Evolutionary conservation across 2,329 filamentous ascomycete genomes (phyloP).

Genomic region (Beauveria sp.): DNA sequence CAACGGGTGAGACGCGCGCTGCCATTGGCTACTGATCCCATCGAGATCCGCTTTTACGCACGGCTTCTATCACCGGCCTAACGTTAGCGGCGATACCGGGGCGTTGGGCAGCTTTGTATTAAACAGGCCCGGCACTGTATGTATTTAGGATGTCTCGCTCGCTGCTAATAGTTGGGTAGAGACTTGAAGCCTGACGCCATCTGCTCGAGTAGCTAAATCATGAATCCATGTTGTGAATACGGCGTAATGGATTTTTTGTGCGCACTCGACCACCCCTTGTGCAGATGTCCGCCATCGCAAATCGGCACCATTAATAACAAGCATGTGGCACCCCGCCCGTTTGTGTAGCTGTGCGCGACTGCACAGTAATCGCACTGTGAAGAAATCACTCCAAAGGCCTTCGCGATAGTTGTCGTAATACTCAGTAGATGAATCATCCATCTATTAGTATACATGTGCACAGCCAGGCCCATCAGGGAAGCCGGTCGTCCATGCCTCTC

Average conservation of each 20-base stretch:
- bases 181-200: not conserved
- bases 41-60: not conserved
- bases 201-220: not conserved
- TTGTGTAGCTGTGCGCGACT: not conserved
- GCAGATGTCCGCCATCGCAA: too few species aligned
- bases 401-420: too few species aligned
- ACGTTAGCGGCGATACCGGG: not conserved
- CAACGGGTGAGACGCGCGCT: constrained; percentile 17
- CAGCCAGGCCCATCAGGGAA: too few species aligned
- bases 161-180: not conserved
- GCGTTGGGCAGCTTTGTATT: not conserved
- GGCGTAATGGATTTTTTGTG: too few species aligned
- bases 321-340: not conserved
- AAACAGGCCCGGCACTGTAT: not conserved
- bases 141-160: not conserved
- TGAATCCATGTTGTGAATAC: too few species aligned
- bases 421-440: too few species aligned
- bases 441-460: too few species aligned
- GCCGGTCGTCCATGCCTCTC: too few species aligned
- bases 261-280: too few species aligned
- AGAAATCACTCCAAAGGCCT: too few species aligned
- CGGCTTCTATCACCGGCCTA: not conserved
- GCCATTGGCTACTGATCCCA: constrained; percentile 17
- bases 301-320: too few species aligned
- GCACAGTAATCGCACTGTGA: too few species aligned